Base-by-base conservation (phyloP, 805 yeast genomes). In the Cyberlindnera petersonii region DNA sequence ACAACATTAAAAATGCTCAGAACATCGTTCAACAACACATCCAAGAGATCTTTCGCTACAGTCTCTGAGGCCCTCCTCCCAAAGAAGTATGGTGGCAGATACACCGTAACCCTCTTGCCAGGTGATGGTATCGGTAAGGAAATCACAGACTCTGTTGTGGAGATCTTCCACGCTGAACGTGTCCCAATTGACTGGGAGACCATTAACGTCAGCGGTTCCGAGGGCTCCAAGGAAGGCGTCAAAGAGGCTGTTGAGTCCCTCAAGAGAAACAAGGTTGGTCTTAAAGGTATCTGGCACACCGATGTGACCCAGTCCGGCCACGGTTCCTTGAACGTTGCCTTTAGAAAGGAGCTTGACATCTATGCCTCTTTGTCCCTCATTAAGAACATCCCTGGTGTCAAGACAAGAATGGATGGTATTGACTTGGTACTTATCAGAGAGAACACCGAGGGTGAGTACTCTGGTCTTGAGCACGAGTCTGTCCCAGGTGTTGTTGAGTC, bases 391-490 rank as follows among this genome's bases (percentile, higher is more conserved):
- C 93, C 94, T 46, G 98, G 98, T 65, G 95, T 89, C 49, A 76
- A 86, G 66, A 82, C 95, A 45, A 86, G 89, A 66, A 77, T 88
- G 61, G 75, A 82, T 47, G 88, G 85, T 53, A 86, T 91, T 50
- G 96, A 89, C 70, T 77, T 91, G 61, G 96, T 89, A 28, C 75
- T 93, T 51, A 94, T 93, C 63, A 87, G 98, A 76, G 98, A 93
- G 71, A 93, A 93, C 80, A 91, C 98, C 51, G 98, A 93, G 70
- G 98, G 98, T 75, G 98, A 91, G 72, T 91, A 87, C 74, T 91
- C 98, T 37, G 98, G 98, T 59, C 75, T 93, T 59, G 98, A 91
- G 75, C 98, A 93, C 71, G 93, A 84, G 67, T 86, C 96, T 33
- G 93, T 86, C 57, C 95, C 95, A 51, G 98, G 96, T 68, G 96